Conservation (phyloP, 2,329 filamentous ascomycete species). For the Neopestalotiopsis clavispora region DNA sequence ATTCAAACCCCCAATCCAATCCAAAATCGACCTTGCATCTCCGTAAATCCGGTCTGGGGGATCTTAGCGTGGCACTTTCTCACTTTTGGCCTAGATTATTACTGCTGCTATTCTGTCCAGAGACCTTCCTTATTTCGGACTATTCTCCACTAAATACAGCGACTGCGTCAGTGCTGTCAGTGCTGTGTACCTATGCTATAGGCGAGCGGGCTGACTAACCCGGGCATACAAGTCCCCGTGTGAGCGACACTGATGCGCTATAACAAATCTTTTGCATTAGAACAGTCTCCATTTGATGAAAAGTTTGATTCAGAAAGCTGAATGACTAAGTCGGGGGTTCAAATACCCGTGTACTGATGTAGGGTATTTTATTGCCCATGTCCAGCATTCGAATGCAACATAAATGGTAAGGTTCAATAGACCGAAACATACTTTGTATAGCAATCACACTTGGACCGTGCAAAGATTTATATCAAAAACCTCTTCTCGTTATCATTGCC, state of each 20-base stretch:
- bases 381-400: too few species aligned
- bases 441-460: neutral
- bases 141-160: neutral
- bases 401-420: too few species aligned
- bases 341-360: neutral
- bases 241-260: neutral
- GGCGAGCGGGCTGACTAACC: neutral
- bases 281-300: neutral
- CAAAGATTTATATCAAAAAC: neutral
- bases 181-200: too few species aligned
- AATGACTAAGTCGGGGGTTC: neutral
- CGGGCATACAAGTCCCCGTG: neutral
- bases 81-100: neutral
- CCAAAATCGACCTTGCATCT: neutral
- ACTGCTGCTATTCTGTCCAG: neutral
- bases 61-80: neutral
- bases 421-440: neutral
- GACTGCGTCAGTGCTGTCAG: too few species aligned
- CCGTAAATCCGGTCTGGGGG: neutral
- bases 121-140: neutral
- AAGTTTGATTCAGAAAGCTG: neutral
- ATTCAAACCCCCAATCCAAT: neutral
- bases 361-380: neutral
- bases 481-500: neutral
- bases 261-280: neutral